Percentiles rank a stretch among this genome's conserved stretches.
Evolutionary conservation across 176 grass and related monocot genomes (phyloP).

Genomic region (Rhynchospora tenuis): DNA sequence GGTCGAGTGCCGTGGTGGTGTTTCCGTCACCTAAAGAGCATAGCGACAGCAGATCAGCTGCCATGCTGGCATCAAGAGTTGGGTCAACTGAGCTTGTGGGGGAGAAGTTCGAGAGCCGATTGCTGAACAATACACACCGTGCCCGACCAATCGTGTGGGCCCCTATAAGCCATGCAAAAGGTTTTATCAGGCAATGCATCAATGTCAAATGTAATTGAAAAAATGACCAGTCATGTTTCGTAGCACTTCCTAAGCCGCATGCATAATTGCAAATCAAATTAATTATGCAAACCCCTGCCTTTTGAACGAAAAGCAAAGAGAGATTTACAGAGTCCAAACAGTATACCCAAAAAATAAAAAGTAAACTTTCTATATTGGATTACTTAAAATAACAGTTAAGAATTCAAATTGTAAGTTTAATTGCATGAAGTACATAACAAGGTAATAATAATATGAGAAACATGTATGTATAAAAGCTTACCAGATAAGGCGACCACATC

Average conservation of each 20-base stretch:
- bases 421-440: background rate
- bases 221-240: background rate
- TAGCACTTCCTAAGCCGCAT: background rate
- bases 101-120: conserved; percentile 55
- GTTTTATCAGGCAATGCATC: background rate
- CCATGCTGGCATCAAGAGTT: conserved; percentile 58
- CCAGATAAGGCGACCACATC: conserved; percentile 79
- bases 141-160: conserved; percentile 73
- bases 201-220: background rate
- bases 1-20: conserved; percentile 62
- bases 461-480: background rate
- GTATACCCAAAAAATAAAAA: no score
- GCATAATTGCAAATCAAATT: no score
- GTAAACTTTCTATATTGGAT: background rate
- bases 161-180: conserved; percentile 22
- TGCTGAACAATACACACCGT: conserved; percentile 53
- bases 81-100: conserved; percentile 43
- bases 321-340: no score
- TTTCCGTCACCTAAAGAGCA: conserved; percentile 66
- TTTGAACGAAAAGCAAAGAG: no score
- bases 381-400: background rate
- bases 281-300: no score
- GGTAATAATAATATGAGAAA: background rate
- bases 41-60: conserved; percentile 49
- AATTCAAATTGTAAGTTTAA: background rate